Conservation (phyloP, 768 basidiomycete genomes). For the Suillus americanus region DNA sequence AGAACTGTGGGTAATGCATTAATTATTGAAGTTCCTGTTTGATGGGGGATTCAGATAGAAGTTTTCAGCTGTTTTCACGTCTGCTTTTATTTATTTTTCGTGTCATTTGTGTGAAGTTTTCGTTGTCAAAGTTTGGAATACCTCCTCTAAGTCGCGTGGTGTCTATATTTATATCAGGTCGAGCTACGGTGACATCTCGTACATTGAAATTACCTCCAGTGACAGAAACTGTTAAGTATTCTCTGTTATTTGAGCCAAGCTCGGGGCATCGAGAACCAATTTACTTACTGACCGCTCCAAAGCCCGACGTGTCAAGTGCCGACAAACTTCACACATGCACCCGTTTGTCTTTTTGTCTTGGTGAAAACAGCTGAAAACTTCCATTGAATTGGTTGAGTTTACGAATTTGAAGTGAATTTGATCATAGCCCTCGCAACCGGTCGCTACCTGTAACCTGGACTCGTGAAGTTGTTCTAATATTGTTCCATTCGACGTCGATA, state of each 20-base stretch:
- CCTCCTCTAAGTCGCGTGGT: neutral
- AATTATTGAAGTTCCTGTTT: neutral
- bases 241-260: no score
- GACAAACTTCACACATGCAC: neutral
- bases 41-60: neutral
- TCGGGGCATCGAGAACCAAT: neutral
- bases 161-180: neutral
- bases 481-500: neutral
- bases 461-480: neutral
- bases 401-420: neutral
- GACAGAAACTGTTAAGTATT: no score
- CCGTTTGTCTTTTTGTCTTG: neutral
- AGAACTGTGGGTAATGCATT: neutral
- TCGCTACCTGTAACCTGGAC: neutral
- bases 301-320: neutral
- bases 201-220: neutral
- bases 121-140: neutral
- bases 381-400: neutral
- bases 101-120: neutral
- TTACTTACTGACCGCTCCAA: neutral
- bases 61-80: neutral
- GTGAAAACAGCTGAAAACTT: neutral
- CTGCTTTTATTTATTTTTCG: neutral
- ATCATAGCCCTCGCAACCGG: constrained; percentile 1
- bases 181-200: neutral